These are phyloP conservation scores for Metarhizium robertsii DNA, from an alignment of 2,329 filamentous ascomycete species.

Conservation along the genomic window DNA sequence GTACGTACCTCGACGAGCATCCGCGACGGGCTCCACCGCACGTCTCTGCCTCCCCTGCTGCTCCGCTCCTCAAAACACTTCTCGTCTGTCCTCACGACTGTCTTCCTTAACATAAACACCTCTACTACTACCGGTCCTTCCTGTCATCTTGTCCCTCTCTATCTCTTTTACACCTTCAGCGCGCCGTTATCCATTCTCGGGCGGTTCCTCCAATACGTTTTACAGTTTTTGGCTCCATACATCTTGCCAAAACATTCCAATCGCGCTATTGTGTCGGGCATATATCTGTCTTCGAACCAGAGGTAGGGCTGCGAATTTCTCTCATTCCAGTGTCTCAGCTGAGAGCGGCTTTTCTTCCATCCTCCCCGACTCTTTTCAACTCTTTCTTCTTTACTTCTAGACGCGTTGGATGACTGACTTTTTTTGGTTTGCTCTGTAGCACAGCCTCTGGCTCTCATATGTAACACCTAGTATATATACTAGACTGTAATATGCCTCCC, in stretches of 20 bases:
- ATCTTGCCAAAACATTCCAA: slow-evolving; percentile 26
- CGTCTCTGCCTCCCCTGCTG: slow-evolving; percentile 20
- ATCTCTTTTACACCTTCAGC: slow-evolving; percentile 12
- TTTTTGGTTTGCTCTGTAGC: slow-evolving; percentile 6
- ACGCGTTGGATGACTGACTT: slow-evolving; percentile 12
- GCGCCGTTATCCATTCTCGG: slow-evolving; percentile 14
- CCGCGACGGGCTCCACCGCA: slow-evolving; percentile 10
- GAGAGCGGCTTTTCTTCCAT: slow-evolving; percentile 9
- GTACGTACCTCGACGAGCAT: slow-evolving; percentile 10
- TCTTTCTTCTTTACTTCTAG: slow-evolving; percentile 5
- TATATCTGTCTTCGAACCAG: slow-evolving; percentile 22
- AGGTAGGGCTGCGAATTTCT: slow-evolving; percentile 25
- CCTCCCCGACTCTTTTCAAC: slow-evolving; percentile 3
- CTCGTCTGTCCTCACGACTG: slow-evolving; percentile 23
- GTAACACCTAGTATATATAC: slow-evolving; percentile 11
- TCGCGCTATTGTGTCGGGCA: slow-evolving; percentile 22
- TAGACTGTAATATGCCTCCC: slow-evolving; percentile 25
- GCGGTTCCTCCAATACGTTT: slow-evolving; percentile 17
- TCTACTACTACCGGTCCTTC: slow-evolving; percentile 16
- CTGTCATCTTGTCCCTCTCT: slow-evolving; percentile 12
- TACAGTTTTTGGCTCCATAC: slow-evolving; percentile 18
- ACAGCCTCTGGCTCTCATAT: slow-evolving; percentile 9
- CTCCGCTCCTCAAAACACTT: slow-evolving; percentile 28
- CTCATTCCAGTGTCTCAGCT: slow-evolving; percentile 21
- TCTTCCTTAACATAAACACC: slow-evolving; percentile 25